Base-by-base conservation (phyloP, 1,284 basidiomycete species). In the Ceratobasidium sp. region DNA sequence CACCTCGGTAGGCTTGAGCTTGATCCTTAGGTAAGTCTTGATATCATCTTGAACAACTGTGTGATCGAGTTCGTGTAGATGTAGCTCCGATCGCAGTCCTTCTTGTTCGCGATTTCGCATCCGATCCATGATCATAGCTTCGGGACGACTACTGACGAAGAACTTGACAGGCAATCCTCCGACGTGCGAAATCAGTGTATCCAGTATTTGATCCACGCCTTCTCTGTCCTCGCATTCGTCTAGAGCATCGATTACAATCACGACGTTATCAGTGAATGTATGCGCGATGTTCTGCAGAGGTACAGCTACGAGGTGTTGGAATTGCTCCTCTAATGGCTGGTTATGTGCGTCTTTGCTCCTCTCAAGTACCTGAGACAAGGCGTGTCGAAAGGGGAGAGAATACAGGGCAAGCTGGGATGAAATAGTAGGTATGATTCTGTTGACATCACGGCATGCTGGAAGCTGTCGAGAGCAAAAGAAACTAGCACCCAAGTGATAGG, bases 21-120 rank as follows among this genome's bases (percentile, higher is more conserved):
- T 33, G 33, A 33, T 33, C 33, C 33, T 33, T 4, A 33, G 33
- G 33, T 33, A 33, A 33, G 33, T 33, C 33, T 33, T 33, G 33
- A 33, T 33, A 33, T 33, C 33, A 33, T 33, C 33, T 4, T 4
- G 33, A 33, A 33, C 33, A 33, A 33, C 33, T 33, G 4, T 33
- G 33, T 33, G 33, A 33, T 33, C 4, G 33, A 33, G 33, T 33
- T 33, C 33, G 33, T 33, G 33, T 33, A 33, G 33, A 33, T 33
- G 33, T 33, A 33, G 33, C 33, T 33, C 33, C 33, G 33, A 33
- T 33, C 33, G 33, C 33, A 33, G 33, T 33, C 83, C 0, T 10
- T 26, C 44, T 28, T 52, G 23, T 61, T 3, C 28, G 3, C 33
- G 38, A 20, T 23, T 42, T 0, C 42, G 3, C 33, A 33, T 33